A percentile compares a stretch with the other conserved stretches of the same genome.
phyloP scores from a whole-genome alignment of 2,329 filamentous ascomycete species.

The Phaeomoniella chlamydospora region DNA sequence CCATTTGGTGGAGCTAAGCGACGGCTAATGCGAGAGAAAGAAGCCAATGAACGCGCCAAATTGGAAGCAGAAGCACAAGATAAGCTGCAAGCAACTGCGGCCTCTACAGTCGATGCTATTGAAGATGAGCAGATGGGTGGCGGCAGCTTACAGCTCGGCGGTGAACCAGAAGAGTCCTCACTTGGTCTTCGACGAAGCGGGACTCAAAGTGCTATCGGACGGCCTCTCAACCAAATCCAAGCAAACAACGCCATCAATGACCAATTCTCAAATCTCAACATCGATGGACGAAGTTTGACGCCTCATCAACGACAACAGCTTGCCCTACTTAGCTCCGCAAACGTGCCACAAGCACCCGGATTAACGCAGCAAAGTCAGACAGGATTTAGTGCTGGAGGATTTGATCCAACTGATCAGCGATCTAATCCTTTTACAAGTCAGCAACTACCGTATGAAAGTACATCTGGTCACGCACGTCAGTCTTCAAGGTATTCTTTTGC shows the following conservation, averaged over 20 bases:
- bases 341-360: slow-evolving; percentile 46
- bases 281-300: slow-evolving; percentile 59
- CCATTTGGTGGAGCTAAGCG: slow-evolving; percentile 68
- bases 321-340: slow-evolving; percentile 44
- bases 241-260: slow-evolving; percentile 24
- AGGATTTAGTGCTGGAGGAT: slow-evolving; percentile 14
- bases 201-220: slow-evolving; percentile 50
- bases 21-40: slow-evolving; percentile 58
- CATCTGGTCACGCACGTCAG: slow-evolving; percentile 61
- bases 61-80: slow-evolving; percentile 40
- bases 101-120: slow-evolving; percentile 19
- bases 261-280: slow-evolving; percentile 39
- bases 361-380: slow-evolving; percentile 28
- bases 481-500: slow-evolving; percentile 79
- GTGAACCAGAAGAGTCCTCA: slow-evolving; percentile 69
- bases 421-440: slow-evolving; percentile 29
- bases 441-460: slow-evolving; percentile 36
- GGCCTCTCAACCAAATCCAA: slow-evolving; percentile 56
- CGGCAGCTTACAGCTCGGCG: slow-evolving; percentile 77
- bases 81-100: slow-evolving; percentile 30
- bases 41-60: slow-evolving; percentile 43
- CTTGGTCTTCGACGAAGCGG: slow-evolving; percentile 22
- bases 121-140: slow-evolving; percentile 67
- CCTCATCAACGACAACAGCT: slow-evolving; percentile 66
- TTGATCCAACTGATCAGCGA: slow-evolving; percentile 27